phyloP scores from a whole-genome alignment of 75 land plant genomes.

The Larix kaempferi region DNA sequence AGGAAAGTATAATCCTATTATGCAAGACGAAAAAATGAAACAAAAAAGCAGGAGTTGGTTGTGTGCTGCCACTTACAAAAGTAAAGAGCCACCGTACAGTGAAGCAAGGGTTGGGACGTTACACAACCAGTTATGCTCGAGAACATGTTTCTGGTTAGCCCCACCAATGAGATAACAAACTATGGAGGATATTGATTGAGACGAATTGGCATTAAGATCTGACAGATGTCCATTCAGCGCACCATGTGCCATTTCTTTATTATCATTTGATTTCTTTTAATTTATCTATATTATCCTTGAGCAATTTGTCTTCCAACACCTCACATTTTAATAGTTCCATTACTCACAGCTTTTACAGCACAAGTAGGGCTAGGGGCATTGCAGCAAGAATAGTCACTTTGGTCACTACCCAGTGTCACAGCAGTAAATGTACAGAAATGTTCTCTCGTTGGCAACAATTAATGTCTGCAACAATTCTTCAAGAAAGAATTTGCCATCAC shows the following conservation, averaged over 20 bases:
- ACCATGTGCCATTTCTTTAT: not conserved
- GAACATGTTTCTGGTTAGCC: not conserved
- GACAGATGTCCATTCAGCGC: not conserved
- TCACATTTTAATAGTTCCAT: too few species aligned
- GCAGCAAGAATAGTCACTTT: not conserved
- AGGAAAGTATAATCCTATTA: not conserved
- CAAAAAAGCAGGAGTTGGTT: not conserved
- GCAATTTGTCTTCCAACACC: too few species aligned
- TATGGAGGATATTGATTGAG: not conserved
- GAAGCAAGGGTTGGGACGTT: not conserved
- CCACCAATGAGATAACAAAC: not conserved
- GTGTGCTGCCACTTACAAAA: not conserved
- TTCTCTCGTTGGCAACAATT: not conserved
- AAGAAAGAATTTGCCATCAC: not conserved
- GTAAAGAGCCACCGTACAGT: not conserved
- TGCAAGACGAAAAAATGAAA: not conserved
- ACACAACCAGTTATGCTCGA: not conserved
- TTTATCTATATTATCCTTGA: too few species aligned
- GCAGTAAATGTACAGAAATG: not conserved
- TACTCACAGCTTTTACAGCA: not conserved
- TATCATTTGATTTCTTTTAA: not conserved
- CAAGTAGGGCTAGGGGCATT: not conserved
- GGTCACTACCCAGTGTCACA: not conserved
- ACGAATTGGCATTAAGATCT: not conserved
- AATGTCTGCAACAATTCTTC: not conserved